Evolutionary conservation across 1,139 yeast species (phyloP).

Genomic region (Meyerozyma sp.): DNA sequence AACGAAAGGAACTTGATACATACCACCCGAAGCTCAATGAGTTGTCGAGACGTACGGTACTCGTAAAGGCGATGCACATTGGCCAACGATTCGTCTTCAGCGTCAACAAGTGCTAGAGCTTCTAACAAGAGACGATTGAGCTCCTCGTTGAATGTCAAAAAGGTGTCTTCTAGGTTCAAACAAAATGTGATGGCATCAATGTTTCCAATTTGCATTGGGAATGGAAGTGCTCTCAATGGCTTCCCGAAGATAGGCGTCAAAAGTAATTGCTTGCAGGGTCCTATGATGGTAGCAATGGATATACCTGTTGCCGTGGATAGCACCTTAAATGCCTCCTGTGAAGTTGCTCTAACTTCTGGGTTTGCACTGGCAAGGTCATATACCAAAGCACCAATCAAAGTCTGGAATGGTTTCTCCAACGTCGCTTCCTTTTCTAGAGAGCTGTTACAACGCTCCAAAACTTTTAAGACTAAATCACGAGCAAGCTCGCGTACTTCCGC

Average conservation of each 20-base stretch:
- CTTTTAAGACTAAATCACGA: constrained; percentile 54
- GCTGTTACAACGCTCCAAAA: constrained; percentile 61
- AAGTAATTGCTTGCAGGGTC: constrained; percentile 75
- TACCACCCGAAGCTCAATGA: constrained; percentile 80
- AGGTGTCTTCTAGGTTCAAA: constrained; percentile 72
- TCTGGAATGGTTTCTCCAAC: constrained; percentile 69
- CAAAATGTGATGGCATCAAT: constrained; percentile 95
- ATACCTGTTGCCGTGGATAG: constrained; percentile 67
- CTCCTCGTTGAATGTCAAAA: constrained; percentile 84
- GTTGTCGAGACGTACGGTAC: constrained; percentile 80
- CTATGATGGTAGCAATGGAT: constrained; percentile 68
- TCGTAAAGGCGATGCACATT: constrained; percentile 83
- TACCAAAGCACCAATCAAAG: constrained; percentile 79
- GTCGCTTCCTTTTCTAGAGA: constrained; percentile 57
- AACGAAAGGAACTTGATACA: constrained; percentile 80
- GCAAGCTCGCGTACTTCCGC: constrained; percentile 71
- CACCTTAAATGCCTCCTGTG: constrained; percentile 64
- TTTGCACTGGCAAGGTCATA: constrained; percentile 91
- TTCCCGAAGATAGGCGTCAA: constrained; percentile 94
- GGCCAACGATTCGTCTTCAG: constrained; percentile 92
- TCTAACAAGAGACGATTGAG: constrained; percentile 78
- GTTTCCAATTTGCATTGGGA: constrained; percentile 98
- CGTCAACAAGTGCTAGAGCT: constrained; percentile 91
- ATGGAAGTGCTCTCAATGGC: constrained; percentile 92
- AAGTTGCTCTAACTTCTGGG: constrained; percentile 73